Conservation (phyloP, 495 filamentous ascomycete species). For the Penicillium bialowiezense region DNA sequence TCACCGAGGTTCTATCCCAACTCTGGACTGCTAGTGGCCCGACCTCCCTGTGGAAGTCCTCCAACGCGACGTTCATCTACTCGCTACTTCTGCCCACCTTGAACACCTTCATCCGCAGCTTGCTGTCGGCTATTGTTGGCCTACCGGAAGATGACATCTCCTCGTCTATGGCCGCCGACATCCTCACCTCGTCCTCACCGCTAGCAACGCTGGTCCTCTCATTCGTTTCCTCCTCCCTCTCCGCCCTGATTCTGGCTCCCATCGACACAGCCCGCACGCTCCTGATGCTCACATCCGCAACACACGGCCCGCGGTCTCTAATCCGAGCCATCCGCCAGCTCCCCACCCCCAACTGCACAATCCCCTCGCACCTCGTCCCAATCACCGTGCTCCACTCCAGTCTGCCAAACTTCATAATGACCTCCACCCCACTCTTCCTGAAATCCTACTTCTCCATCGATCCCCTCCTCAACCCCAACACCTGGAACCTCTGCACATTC, state of each 20-base stretch:
- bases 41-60: conserved; percentile 92
- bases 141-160: conserved; percentile 72
- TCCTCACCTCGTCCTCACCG: conserved; percentile 70
- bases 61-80: conserved; percentile 88
- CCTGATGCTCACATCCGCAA: conserved; percentile 76
- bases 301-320: conserved; percentile 67
- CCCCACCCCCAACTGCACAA: conserved; percentile 64
- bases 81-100: conserved; percentile 78
- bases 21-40: conserved; percentile 87
- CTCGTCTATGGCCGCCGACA: conserved; percentile 51
- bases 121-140: conserved; percentile 79
- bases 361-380: conserved; percentile 66
- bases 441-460: conserved; percentile 76
- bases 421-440: conserved; percentile 77
- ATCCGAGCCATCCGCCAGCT: conserved; percentile 71
- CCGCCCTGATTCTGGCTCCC: conserved; percentile 76
- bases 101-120: conserved; percentile 79
- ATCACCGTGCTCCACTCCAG: conserved; percentile 85
- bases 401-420: conserved; percentile 74
- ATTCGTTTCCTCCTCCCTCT: conserved; percentile 75
- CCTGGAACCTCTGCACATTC: conserved; percentile 77
- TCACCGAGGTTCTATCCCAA: conserved; percentile 76
- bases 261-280: conserved; percentile 88
- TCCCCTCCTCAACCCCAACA: conserved; percentile 72
- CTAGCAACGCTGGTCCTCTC: conserved; percentile 72